A percentile compares a stretch with the other conserved stretches of the same genome.
Conservation (phyloP, 192 early-diverging fungal species). For the Gonapodya sp. region DNA sequence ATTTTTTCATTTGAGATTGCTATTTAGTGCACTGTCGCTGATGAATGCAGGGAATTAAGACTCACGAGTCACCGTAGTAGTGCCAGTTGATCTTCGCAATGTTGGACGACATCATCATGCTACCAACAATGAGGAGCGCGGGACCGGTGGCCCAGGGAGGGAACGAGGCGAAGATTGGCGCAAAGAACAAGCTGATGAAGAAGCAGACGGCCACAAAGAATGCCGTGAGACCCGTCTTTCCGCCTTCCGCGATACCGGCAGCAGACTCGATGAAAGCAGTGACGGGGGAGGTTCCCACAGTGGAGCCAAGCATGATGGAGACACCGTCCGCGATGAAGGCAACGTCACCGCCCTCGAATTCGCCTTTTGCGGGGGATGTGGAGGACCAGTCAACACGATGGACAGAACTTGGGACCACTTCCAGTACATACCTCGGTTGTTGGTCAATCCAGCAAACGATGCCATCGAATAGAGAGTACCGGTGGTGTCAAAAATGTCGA, state of each 20-base stretch:
- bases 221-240: conserved; percentile 64
- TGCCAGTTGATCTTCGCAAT: conserved; percentile 68
- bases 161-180: conserved; percentile 74
- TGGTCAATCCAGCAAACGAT: conserved; percentile 65
- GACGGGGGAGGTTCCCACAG: conserved; percentile 63
- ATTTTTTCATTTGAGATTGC: not conserved
- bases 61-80: conserved; percentile 50
- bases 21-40: no score
- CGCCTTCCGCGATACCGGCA: conserved; percentile 73
- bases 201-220: conserved; percentile 58
- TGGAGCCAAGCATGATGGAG: conserved; percentile 54
- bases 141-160: conserved; percentile 80
- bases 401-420: not conserved
- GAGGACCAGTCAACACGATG: not conserved
- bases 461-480: conserved; percentile 76
- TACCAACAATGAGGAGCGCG: conserved; percentile 67
- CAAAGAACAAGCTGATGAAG: conserved; percentile 70
- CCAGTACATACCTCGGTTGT: conserved; percentile 24
- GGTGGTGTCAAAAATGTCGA: conserved; percentile 80
- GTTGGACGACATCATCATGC: conserved; percentile 59
- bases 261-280: conserved; percentile 77
- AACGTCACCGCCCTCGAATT: conserved; percentile 63
- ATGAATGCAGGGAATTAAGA: not conserved
- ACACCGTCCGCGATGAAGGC: conserved; percentile 68
- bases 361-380: conserved; percentile 32